Evolutionary conservation across 2,329 filamentous ascomycete species (phyloP).

Genomic region (Sclerotinia spermophila): DNA sequence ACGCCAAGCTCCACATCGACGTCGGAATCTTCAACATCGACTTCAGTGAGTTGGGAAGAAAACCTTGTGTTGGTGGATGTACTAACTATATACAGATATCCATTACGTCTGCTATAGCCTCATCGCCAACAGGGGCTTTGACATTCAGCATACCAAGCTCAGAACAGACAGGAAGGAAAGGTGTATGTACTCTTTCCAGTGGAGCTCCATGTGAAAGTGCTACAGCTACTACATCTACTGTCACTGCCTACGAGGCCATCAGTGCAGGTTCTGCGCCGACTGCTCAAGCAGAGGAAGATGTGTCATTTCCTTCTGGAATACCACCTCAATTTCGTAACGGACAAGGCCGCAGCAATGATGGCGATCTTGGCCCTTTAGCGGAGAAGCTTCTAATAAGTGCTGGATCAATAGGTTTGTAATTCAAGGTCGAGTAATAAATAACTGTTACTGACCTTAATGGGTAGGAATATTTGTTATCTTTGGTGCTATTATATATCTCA

Average conservation of each 20-base stretch:
- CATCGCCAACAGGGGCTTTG: background rate
- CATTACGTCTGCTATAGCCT: background rate
- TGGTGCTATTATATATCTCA: constrained; percentile 29
- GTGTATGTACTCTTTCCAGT: background rate
- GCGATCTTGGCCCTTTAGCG: constrained; percentile 26
- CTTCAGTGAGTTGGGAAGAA: constrained; percentile 2
- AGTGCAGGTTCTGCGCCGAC: background rate
- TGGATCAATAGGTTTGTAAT: constrained; percentile 32
- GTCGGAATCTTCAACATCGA: background rate
- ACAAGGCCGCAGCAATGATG: constrained; percentile 11
- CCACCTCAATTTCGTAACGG: background rate
- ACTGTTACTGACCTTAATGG: background rate
- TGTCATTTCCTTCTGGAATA: background rate
- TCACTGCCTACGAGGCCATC: background rate
- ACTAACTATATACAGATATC: constrained; percentile 5
- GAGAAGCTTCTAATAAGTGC: constrained; percentile 33
- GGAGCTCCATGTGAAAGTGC: constrained; percentile 2
- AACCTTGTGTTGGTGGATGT: background rate
- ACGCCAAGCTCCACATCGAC: constrained; percentile 2
- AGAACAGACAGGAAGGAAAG: constrained; percentile 11
- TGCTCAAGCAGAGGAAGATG: constrained; percentile 7
- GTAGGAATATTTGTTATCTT: constrained; percentile 35
- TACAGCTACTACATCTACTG: constrained; percentile 1
- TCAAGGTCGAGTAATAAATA: background rate
- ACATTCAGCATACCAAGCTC: constrained; percentile 5